Percentiles rank a stretch among this genome's conserved stretches.
These are phyloP conservation scores for Eutrema heterophyllum DNA, from an alignment of 345 rosid genomes.

Conservation along the genomic window DNA sequence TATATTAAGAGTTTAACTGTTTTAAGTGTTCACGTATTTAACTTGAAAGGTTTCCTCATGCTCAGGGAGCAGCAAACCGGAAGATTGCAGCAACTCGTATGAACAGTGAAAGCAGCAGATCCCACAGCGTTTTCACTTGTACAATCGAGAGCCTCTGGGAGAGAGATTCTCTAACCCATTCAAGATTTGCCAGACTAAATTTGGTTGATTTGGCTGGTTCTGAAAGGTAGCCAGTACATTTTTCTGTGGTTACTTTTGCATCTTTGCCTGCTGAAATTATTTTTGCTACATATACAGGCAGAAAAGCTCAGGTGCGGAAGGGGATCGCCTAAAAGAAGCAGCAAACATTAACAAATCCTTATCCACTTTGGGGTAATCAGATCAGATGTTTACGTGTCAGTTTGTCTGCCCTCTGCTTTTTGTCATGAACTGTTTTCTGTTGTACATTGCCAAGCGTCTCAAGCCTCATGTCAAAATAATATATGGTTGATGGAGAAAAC, in stretches of 20 bases:
- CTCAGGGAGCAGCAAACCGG: slow-evolving; percentile 81
- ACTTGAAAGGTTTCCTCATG: background rate
- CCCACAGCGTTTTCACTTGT: slow-evolving; percentile 97
- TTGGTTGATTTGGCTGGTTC: slow-evolving; percentile 98
- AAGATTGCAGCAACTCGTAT: slow-evolving; percentile 85
- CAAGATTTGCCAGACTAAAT: slow-evolving; percentile 88
- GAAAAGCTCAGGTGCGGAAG: slow-evolving; percentile 97
- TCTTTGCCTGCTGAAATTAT: slow-evolving; percentile 4
- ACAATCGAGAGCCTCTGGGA: slow-evolving; percentile 89
- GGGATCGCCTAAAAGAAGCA: slow-evolving; percentile 96
- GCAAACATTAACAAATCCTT: slow-evolving; percentile 92
- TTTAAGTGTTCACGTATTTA: slow-evolving; percentile 9
- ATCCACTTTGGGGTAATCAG: slow-evolving; percentile 84
- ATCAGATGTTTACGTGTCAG: slow-evolving; percentile 18
- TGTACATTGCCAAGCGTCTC: slow-evolving; percentile 4
- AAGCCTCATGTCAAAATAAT: slow-evolving; percentile 3
- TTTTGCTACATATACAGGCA: slow-evolving; percentile 52
- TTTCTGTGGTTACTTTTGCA: background rate
- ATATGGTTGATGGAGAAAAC: background rate
- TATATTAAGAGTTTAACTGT: slow-evolving; percentile 8
- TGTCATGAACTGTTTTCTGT: slow-evolving; percentile 13
- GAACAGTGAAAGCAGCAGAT: slow-evolving; percentile 97
- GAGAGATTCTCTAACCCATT: slow-evolving; percentile 72
- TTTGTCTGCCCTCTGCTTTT: slow-evolving; percentile 3
- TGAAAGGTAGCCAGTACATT: slow-evolving; percentile 59